Evolutionary conservation across 495 filamentous ascomycete species (phyloP).

Genomic region (Neurospora terricola): DNA sequence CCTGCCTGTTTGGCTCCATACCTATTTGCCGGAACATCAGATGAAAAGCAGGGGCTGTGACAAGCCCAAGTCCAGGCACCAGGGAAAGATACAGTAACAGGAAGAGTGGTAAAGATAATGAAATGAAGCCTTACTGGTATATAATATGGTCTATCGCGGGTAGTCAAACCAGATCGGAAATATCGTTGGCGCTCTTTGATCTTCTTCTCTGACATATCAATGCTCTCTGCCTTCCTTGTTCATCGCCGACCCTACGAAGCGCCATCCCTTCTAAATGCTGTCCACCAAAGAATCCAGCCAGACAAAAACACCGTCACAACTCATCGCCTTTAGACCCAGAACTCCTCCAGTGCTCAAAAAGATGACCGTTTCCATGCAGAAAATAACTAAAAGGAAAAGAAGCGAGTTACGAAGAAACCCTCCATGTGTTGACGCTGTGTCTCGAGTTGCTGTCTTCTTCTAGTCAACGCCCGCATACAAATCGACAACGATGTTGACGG

Average conservation of each 20-base stretch:
- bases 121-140: background rate
- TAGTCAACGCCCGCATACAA: slow-evolving; percentile 76
- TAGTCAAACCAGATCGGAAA: background rate
- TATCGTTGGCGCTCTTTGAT: background rate
- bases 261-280: background rate
- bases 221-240: background rate
- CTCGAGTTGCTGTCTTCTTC: background rate
- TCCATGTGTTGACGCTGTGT: background rate
- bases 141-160: background rate
- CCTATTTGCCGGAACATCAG: background rate
- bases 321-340: background rate
- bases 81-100: background rate
- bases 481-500: slow-evolving; percentile 92
- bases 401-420: background rate
- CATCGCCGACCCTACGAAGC: background rate
- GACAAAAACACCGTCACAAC: background rate
- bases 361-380: background rate
- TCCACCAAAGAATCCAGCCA: background rate
- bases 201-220: background rate
- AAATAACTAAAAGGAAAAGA: background rate
- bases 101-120: background rate
- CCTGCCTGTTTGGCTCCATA: background rate
- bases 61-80: background rate
- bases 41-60: background rate
- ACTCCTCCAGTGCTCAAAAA: background rate